Base-by-base conservation (phyloP, 306 rosid genomes). In the Boehmeria nivea region DNA sequence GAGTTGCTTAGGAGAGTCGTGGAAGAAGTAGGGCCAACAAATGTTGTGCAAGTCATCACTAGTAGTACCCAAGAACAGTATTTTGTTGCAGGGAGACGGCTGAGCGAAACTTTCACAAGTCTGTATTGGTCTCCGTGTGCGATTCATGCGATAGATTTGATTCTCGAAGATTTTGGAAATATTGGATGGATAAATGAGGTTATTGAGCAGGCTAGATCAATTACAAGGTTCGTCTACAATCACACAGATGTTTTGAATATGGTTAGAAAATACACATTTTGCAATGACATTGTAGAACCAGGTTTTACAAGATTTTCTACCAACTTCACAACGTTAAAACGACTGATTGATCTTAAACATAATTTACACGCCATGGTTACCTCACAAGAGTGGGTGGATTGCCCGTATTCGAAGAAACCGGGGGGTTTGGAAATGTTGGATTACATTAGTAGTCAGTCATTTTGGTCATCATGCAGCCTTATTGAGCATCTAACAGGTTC, bases 301-400 rank as follows among this genome's bases (percentile, higher is more conserved):
- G 74, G 83, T 22, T 58, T 62, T 69, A 83, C 94, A 40, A 56
- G 64, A 50, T 76, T 60, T 42, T 80, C 84, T 22, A 69, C 97
- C 49, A 74, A 76, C 77, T 90, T 90, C 38, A 48, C 84, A 36
- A 71, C 88, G 14, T 61, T 90, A 76, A 86, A 81, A 66, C 82
- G 85, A 61, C 78, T 90, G 78, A 88, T 86, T 56, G 88, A 84
- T 50, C 83, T 83, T 48, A 90, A 78, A 74, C 88, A 78, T 65
- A 81, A 75, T 66, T 71, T 86, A 51, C 97, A 90, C 78, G 80
- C 79, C 62, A 70, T 86, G 90, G 84, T 86, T 52, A 80, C 88
- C 74, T 86, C 95, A 42, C 95, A 81, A 61, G 97, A 90, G 68
- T 86, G 91, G 97, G 71, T 76, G 86, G 94, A 83, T 43, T 65